These are phyloP conservation scores for Fusarium mundagurra DNA, from an alignment of 2,329 filamentous ascomycete species.

Conservation along the genomic window DNA sequence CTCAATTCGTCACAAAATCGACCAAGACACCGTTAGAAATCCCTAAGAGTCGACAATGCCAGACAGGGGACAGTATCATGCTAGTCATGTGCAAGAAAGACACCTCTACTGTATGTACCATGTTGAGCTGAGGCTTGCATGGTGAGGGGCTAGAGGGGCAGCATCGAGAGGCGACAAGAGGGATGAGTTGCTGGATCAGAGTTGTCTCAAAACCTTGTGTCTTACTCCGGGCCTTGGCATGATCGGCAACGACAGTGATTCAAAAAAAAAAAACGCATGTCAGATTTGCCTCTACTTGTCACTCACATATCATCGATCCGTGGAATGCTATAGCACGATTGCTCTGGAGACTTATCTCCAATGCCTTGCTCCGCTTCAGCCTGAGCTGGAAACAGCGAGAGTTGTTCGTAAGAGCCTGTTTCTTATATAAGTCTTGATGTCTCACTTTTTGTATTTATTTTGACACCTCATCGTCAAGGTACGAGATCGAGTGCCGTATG, in stretches of 20 bases:
- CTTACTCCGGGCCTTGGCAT: neutral
- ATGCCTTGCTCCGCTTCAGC: neutral
- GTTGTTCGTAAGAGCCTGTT: neutral
- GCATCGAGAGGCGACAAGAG: neutral
- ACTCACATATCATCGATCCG: neutral
- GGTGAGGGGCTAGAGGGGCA: neutral
- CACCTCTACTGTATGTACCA: neutral
- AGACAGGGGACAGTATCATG: neutral
- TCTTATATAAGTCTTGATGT: neutral
- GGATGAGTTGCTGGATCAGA: conserved; percentile 1
- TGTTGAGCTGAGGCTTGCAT: neutral
- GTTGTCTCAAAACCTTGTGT: conserved; percentile 3
- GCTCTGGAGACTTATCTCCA: neutral
- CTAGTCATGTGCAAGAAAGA: neutral
- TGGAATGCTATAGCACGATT: conserved; percentile 13
- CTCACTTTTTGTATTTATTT: neutral
- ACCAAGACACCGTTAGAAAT: neutral
- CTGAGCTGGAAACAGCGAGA: neutral
- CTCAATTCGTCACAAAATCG: neutral
- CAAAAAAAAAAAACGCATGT: neutral
- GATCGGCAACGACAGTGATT: neutral
- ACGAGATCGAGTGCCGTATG: neutral
- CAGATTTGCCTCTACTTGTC: neutral
- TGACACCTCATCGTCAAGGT: neutral
- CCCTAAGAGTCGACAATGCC: neutral